Evolutionary conservation across 164 flowering plant species (phyloP), one percentile per base, ranked within the genome.

Genomic region (Magnolia sinica): DNA sequence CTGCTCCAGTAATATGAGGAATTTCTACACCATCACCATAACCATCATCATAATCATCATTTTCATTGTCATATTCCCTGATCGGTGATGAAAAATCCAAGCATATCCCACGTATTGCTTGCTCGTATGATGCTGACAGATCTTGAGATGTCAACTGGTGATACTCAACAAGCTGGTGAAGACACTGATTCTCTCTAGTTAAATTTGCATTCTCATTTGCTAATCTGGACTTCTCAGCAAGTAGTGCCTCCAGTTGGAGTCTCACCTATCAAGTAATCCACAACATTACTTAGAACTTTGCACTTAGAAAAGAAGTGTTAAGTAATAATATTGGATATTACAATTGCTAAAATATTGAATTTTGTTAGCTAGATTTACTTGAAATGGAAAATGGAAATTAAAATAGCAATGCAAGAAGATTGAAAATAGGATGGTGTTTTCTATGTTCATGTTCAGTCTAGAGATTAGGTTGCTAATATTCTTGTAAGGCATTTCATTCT

Each of bases 211-310:
- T 95, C 79, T 95, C 98, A 71, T 85, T 90, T 19, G 94, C 98
- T 73, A 93, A 77, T 74, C 98, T 87, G 0, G 97, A 92, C 72
- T 95, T 93, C 83, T 95, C 99, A 19, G 96, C 89, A 1, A 95
- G 93, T 69, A 93, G 82, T 76, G 92, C 97, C 82, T 95, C 99
- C 82, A 95, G 19, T 83, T 95, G 99, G 74, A 93, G 99, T 89
- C 98, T 91, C 85, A 93, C 93, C 98, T 95, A 83, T 68, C 8
- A 76, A 78, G 13, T 11, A 59, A 27, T 31, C 45, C 16, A 31
- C 14, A 65, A 72, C n/a, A 71, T 20, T 22, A 73, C 4, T 55
- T 16, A 55, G 18, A 37, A 37, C 45, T 37, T 37, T 37, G 45
- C 45, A 37, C 45, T 37, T 37, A 37, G 45, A 37, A 37, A 37